Evolutionary conservation across 148 eudicot genomes (phyloP).

Genomic region (Fagopyrum esculentum): DNA sequence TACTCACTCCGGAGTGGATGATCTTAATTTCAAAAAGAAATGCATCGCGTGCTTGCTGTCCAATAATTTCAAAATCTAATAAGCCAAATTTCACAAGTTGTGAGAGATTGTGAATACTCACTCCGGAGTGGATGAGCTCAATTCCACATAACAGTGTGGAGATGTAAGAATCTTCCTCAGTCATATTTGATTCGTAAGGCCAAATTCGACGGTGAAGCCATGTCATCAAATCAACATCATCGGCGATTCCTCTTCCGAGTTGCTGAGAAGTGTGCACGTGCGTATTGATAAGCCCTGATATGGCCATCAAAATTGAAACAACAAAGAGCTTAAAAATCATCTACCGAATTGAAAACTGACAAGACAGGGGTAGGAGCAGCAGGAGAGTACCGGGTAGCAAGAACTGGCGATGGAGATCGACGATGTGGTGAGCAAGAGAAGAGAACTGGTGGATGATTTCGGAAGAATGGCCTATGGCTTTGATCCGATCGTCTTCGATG

Average conservation of each 20-base stretch:
- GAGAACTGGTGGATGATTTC: conserved; percentile 40
- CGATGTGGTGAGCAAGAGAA: conserved; percentile 17
- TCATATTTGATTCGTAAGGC: conserved; percentile 92
- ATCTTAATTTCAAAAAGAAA: conserved; percentile 49
- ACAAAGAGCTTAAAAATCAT: background rate
- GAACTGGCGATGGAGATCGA: conserved; percentile 49
- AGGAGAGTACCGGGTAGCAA: conserved; percentile 49
- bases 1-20: conserved; percentile 76
- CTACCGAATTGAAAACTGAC: background rate
- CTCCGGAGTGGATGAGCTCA: conserved; percentile 92
- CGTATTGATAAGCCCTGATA: conserved; percentile 69
- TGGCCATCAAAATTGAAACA: background rate
- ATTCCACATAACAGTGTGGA: conserved; percentile 90
- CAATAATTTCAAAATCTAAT: background rate
- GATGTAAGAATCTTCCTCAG: conserved; percentile 60
- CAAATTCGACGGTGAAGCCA: conserved; percentile 86
- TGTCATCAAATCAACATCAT: conserved; percentile 83
- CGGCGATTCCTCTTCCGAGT: conserved; percentile 83
- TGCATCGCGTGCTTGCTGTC: background rate
- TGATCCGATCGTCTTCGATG: conserved; percentile 39
- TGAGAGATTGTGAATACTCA: conserved; percentile 19
- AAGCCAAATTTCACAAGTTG: background rate
- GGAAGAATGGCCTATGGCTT: conserved; percentile 51
- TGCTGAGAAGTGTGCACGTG: conserved; percentile 96
- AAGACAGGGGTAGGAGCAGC: background rate